phyloP scores from a whole-genome alignment of 2,329 filamentous ascomycete species.

The Monosporascus cannonballus region DNA sequence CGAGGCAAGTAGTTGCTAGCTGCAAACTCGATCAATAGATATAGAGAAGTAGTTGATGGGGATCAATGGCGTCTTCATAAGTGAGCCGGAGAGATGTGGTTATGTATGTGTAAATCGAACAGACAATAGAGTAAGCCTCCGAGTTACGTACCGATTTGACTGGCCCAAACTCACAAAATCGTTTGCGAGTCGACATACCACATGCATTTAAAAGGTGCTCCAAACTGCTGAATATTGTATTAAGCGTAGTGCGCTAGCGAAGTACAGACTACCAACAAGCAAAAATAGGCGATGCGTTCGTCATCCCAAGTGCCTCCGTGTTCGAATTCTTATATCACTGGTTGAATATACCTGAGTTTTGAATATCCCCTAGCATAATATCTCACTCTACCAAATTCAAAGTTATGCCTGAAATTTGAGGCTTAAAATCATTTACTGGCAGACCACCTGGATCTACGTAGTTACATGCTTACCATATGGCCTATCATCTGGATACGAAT shows the following conservation, averaged over 20 bases:
- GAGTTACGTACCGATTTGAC: neutral
- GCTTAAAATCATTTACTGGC: too few relatives aligned
- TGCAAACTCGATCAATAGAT: slow-evolving; percentile 5
- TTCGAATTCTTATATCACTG: too few relatives aligned
- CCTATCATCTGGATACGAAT: too few relatives aligned
- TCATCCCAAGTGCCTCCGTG: too few relatives aligned
- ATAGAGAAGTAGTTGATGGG: slow-evolving; percentile 1
- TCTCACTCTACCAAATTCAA: too few relatives aligned
- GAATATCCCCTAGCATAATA: too few relatives aligned
- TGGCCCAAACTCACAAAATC: neutral
- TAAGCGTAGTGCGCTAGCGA: neutral
- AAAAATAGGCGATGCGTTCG: too few relatives aligned
- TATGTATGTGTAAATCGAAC: neutral
- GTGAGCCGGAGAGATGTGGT: neutral
- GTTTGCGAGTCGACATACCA: neutral
- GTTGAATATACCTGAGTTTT: too few relatives aligned
- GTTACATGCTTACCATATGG: too few relatives aligned
- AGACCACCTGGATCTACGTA: too few relatives aligned
- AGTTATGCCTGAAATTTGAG: too few relatives aligned
- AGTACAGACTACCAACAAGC: too few relatives aligned
- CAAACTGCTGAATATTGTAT: neutral
- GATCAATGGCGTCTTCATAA: neutral
- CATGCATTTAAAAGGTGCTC: neutral
- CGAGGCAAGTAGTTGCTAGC: slow-evolving; percentile 3
- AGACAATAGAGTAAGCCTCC: neutral